Conservation (phyloP, 257 asterid genomes). For the Leptodermis oblonga region DNA sequence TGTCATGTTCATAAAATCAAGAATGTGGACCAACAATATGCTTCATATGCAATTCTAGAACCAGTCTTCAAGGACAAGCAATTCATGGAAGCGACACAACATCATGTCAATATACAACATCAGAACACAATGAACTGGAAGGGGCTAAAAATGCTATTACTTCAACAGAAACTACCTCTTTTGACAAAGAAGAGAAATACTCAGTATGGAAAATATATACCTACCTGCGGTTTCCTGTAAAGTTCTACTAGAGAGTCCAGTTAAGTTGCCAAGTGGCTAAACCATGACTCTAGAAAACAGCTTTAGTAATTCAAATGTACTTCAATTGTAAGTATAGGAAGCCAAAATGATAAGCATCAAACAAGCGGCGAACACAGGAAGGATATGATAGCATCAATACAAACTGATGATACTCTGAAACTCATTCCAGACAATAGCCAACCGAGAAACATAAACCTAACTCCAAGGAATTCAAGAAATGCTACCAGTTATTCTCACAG, state of each 20-base stretch:
- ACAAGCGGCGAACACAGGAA: background rate
- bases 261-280: background rate
- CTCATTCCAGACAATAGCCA: background rate
- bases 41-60: no score
- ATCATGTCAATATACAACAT: background rate
- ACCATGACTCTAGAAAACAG: background rate
- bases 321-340: background rate
- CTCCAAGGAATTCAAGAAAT: background rate
- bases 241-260: no score
- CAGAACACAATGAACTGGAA: background rate
- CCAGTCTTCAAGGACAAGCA: background rate
- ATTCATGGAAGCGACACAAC: background rate
- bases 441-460: background rate
- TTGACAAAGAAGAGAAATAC: no score
- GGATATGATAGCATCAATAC: background rate
- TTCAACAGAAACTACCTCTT: no score
- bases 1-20: no score
- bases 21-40: no score
- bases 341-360: background rate
- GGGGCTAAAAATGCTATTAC: background rate
- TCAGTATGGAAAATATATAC: no score
- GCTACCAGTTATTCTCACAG: background rate
- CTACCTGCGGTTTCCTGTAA: no score
- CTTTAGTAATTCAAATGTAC: background rate
- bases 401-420: background rate